phyloP scores from a whole-genome alignment of 148 eudicot species.

The Suaeda aralocaspica region DNA sequence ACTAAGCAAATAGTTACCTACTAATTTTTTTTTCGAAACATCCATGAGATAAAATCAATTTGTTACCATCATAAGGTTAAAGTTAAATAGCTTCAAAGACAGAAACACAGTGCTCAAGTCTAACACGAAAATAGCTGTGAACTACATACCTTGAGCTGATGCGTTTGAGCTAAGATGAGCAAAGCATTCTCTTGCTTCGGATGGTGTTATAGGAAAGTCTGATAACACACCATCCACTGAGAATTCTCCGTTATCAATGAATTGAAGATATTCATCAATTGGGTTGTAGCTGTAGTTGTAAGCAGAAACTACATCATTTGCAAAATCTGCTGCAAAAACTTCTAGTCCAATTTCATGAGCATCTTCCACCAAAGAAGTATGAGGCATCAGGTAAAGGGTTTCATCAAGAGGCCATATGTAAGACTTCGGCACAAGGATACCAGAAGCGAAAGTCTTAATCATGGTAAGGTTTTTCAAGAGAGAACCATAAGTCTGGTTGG shows the following conservation, averaged over 20 bases:
- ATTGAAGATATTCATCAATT: constrained; percentile 55
- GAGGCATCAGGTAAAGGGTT: constrained; percentile 48
- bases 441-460: constrained; percentile 76
- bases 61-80: too few species aligned
- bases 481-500: constrained; percentile 79
- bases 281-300: constrained; percentile 84
- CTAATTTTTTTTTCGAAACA: too few species aligned
- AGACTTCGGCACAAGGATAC: constrained; percentile 82
- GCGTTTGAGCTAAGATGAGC: constrained; percentile 57
- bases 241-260: constrained; percentile 69
- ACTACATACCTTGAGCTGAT: constrained; percentile 45
- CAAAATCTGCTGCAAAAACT: constrained; percentile 71
- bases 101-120: neutral
- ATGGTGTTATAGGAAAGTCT: constrained; percentile 81
- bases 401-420: constrained; percentile 78
- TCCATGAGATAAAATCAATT: too few species aligned
- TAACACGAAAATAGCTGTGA: constrained; percentile 2
- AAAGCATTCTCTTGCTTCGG: constrained; percentile 80
- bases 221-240: constrained; percentile 89
- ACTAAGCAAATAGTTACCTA: too few species aligned
- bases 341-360: constrained; percentile 74
- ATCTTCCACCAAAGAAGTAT: constrained; percentile 69
- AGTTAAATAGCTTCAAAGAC: neutral
- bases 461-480: constrained; percentile 61
- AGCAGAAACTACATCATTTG: constrained; percentile 59